Evolutionary conservation across 192 early-diverging fungal species (phyloP), one percentile per base, ranked within the genome.

Genomic region (Backusella australiensis): DNA sequence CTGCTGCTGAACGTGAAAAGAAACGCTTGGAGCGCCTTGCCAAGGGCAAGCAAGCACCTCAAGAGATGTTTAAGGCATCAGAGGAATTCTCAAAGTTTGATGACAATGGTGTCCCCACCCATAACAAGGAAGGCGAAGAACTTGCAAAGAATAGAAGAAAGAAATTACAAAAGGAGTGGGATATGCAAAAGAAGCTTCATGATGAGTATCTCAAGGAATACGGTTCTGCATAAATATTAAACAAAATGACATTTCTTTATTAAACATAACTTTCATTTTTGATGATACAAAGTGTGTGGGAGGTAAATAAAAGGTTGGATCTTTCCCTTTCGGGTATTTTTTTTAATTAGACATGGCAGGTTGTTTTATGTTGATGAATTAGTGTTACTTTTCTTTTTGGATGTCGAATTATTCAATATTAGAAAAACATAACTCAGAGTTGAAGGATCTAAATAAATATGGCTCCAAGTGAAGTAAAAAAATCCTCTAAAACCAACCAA

Each of bases 181-280:
- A 94, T 17, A 86, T 82, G 8, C 98, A 99, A 85, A 90, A 85
- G 59, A 97, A 97, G 86, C 85, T 99, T 34, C 95, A 99, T 77
- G 86, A 89, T 59, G 91, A 96, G 81, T 98, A 95, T 77, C 84
- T 94, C 34, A 83, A 83, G 63, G 78, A 79, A 35, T 75, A 44
- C 35, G 35, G 35, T 14, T 35, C 34, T 35, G 67, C 67, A 35
- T 35, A 68, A 68, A n/a, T 23, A 29, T 63, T 39, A 29, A 63
- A 63, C 29, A 63, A 63, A 39, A 63, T 63, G 7, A 3, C 23
- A 63, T 63, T 63, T 63, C 15, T 44, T 44, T 44, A 44, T 44
- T 44, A 44, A 44, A 44, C 15, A 17, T 44, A 19, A 17, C 42
- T 44, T 19, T 19, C 4, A 17, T 4, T 14, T 38, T 44, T 44